These are phyloP conservation scores for Nicotiana undulata DNA, from an alignment of 257 asterid genomes.

Conservation along the genomic window DNA sequence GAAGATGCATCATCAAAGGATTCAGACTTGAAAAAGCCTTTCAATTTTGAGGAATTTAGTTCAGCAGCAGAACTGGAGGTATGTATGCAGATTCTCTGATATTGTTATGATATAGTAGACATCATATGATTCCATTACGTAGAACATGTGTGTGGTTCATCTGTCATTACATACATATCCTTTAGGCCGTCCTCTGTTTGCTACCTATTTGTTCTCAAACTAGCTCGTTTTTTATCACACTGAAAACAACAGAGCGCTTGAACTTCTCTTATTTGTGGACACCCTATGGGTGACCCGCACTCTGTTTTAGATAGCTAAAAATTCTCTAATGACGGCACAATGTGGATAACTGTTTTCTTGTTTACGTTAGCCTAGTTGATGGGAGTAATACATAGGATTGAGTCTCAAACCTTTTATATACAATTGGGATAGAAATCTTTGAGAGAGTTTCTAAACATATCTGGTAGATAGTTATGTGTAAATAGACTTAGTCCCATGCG, in stretches of 20 bases:
- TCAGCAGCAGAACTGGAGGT: slow-evolving; percentile 71
- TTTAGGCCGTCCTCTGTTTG: background rate
- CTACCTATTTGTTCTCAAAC: background rate
- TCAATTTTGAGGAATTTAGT: slow-evolving; percentile 47
- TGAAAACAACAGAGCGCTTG: background rate
- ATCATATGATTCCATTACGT: background rate
- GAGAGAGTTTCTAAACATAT: background rate
- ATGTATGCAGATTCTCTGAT: background rate
- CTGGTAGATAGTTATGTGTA: too few relatives aligned
- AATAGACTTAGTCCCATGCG: too few relatives aligned
- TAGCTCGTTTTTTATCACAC: background rate
- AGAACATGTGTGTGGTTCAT: background rate
- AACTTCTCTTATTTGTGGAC: background rate
- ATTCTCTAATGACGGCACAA: background rate
- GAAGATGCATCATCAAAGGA: slow-evolving; percentile 28
- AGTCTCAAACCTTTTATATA: background rate
- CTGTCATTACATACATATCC: background rate
- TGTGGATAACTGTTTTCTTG: background rate
- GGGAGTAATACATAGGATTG: background rate
- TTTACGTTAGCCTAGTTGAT: background rate
- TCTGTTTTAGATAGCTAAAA: background rate
- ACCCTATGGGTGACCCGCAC: background rate
- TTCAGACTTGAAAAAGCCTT: slow-evolving; percentile 30
- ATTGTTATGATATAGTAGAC: background rate
- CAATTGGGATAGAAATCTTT: background rate